Percentiles rank a stretch among this genome's conserved stretches.
Evolutionary conservation across 2,329 filamentous ascomycete genomes (phyloP).

Genomic region (Talaromyces atroroseus): DNA sequence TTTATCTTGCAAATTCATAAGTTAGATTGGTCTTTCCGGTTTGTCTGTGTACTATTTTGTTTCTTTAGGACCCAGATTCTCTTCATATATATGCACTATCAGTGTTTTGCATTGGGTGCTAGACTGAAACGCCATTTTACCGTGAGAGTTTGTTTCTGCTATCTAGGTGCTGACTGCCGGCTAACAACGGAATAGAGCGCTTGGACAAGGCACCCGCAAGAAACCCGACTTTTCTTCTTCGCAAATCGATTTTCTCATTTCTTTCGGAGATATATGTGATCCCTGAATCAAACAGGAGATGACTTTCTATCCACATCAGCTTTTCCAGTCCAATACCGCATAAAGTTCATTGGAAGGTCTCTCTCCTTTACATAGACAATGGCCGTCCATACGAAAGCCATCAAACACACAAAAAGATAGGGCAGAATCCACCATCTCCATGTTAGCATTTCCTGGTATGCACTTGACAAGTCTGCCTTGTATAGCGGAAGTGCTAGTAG

Average conservation of each 20-base stretch:
- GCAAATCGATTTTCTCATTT: not conserved
- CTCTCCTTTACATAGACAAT: constrained; percentile 4
- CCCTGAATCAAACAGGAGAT: not conserved
- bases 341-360: not conserved
- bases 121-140: not conserved
- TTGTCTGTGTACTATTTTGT: not conserved
- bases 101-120: not conserved
- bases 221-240: no score
- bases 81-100: not conserved
- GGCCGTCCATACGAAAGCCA: constrained; percentile 2
- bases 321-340: not conserved
- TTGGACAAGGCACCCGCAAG: no score
- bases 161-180: no score
- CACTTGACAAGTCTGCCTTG: not conserved
- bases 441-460: constrained; percentile 5
- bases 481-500: constrained; percentile 2
- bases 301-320: not conserved
- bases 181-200: no score
- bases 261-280: not conserved
- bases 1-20: constrained; percentile 12
- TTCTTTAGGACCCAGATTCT: not conserved
- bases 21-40: not conserved
- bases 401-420: not conserved
- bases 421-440: constrained; percentile 6
- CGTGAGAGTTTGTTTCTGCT: no score